Evolutionary conservation across 805 yeast genomes (phyloP).

Genomic region (Saturnispora saitoi): DNA sequence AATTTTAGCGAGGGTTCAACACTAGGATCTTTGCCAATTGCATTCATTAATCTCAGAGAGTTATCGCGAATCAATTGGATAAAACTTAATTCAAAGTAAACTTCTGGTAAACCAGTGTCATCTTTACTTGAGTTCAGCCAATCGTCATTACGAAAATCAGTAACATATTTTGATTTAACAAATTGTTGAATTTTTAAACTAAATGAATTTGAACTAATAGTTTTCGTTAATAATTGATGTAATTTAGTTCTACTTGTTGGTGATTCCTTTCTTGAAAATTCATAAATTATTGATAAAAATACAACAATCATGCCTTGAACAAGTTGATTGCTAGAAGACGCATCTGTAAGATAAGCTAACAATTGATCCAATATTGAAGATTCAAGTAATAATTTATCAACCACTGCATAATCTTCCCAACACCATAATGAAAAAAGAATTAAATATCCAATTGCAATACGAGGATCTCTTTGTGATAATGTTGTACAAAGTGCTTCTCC

Average conservation of each 20-base stretch:
- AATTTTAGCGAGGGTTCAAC: slow-evolving; percentile 61
- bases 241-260: slow-evolving; percentile 54
- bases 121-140: slow-evolving; percentile 50
- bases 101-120: slow-evolving; percentile 80
- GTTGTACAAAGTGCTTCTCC: slow-evolving; percentile 65
- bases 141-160: slow-evolving; percentile 45
- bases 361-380: slow-evolving; percentile 58
- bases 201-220: slow-evolving; percentile 78
- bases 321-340: slow-evolving; percentile 30
- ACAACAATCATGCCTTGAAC: slow-evolving; percentile 65
- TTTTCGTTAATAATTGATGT: slow-evolving; percentile 51
- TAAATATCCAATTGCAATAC: slow-evolving; percentile 70
- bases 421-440: slow-evolving; percentile 70
- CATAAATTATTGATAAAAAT: slow-evolving; percentile 70
- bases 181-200: slow-evolving; percentile 65
- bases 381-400: slow-evolving; percentile 65
- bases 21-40: slow-evolving; percentile 67
- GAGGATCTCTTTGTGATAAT: slow-evolving; percentile 53
- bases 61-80: slow-evolving; percentile 63
- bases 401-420: slow-evolving; percentile 68
- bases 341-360: slow-evolving; percentile 52
- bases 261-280: slow-evolving; percentile 57
- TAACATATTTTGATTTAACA: slow-evolving; percentile 47
- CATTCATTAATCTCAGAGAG: slow-evolving; percentile 53
- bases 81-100: slow-evolving; percentile 61